Base-by-base conservation (phyloP, 176 grass and related monocot genomes). In the Lolium perenne region DNA sequence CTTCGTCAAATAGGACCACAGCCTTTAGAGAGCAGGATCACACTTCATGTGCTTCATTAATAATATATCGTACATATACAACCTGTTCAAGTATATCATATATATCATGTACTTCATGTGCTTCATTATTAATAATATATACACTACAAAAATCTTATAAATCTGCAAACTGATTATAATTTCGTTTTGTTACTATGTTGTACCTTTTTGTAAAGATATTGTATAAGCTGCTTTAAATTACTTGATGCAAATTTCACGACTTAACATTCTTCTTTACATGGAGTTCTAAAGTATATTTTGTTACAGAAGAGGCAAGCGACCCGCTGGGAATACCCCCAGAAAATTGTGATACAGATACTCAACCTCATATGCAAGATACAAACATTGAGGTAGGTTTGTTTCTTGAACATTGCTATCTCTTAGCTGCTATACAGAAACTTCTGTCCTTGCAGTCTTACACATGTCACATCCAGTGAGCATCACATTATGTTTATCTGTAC, bases 311-410 rank as follows among this genome's bases (percentile, higher is more conserved):
- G 54, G 8, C 66, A 75, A 56, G 20, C 16, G 22, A 80, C 76
- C 63, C 22, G 21, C 43, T 73, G 60, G 74, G 87, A 69, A 84
- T 71, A 61, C 51, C 71, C 62, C 74, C 63, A 76, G 25, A 40
- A 85, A 65, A 71, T 83, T 50, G 79, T 51, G 82, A 55, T 40
- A 45, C 59, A 47, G 88, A 91, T 51, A 80, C 54, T 71, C 82
- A 82, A 80, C 79, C 66, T 86, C n/a, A 22, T 58, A 60, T 41
- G 35, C 68, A 73, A 79, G 85, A 91, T 70, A 47, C 32, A 76
- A 69, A 88, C 55, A 67, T 47, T 55, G 88, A 90, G 88, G 91
- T 93, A 75, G 66, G 17, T 69, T 88, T 83, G 58, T 74, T 80
- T 80, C 32, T 74, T 69, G 12, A 62, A 55, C n/a, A 83, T 64